These are phyloP conservation scores for Incumbomyces lentus DNA, from an alignment of 2,329 filamentous ascomycete species.

Conservation along the genomic window DNA sequence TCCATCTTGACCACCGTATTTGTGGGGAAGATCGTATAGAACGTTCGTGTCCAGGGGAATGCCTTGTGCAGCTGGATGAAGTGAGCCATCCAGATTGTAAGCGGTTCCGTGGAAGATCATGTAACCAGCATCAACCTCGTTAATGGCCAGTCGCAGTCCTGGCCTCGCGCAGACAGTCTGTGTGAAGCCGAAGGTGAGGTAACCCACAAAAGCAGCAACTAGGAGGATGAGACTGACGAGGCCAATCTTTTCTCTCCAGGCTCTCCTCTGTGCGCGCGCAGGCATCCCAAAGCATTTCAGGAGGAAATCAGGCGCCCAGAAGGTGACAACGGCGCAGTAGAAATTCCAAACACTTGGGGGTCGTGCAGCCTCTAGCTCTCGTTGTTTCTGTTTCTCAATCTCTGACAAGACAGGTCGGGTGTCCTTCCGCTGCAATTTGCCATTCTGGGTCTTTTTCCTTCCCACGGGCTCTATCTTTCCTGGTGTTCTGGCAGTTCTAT, in stretches of 20 bases:
- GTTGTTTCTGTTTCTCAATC: conserved; percentile 50
- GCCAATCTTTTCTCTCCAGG: conserved; percentile 97
- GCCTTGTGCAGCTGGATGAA: conserved; percentile 69
- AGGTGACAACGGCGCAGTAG: conserved; percentile 88
- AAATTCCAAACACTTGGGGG: conserved; percentile 89
- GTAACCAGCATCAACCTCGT: conserved; percentile 69
- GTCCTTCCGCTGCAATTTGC: conserved; percentile 55
- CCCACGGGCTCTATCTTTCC: conserved; percentile 17
- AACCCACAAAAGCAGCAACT: conserved; percentile 84
- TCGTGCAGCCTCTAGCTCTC: conserved; percentile 53
- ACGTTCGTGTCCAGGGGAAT: conserved; percentile 69
- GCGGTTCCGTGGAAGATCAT: conserved; percentile 95
- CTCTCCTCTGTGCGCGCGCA: conserved; percentile 74
- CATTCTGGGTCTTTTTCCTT: conserved; percentile 32
- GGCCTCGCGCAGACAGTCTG: conserved; percentile 70
- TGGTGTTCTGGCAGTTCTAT: conserved; percentile 25
- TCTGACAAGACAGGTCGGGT: conserved; percentile 46
- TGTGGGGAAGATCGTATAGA: conserved; percentile 71
- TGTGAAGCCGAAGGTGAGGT: conserved; percentile 93
- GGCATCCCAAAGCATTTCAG: conserved; percentile 77
- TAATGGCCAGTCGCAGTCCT: conserved; percentile 63
- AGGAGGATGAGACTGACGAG: conserved; percentile 84
- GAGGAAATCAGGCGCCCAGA: conserved; percentile 83
- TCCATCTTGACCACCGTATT: conserved; percentile 78
- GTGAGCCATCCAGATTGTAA: conserved; percentile 68